Evolutionary conservation across 2,329 filamentous ascomycete species (phyloP).

Genomic region (Neofusicoccum cordaticola): DNA sequence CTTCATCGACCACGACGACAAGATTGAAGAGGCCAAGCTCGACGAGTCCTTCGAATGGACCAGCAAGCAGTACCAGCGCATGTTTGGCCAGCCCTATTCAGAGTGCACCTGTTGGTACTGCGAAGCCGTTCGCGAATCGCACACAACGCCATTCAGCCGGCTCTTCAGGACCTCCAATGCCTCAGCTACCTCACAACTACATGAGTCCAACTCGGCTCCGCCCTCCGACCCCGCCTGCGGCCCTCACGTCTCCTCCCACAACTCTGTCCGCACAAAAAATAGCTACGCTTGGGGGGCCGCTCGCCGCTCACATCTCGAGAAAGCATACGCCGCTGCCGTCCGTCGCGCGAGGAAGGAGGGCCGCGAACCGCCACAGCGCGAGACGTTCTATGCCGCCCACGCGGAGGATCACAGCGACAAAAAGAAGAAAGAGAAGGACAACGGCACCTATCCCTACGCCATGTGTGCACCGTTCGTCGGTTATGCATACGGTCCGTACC

Average conservation of each 20-base stretch:
- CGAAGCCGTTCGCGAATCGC: conserved; percentile 63
- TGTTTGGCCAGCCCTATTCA: conserved; percentile 65
- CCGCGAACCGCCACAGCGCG: conserved; percentile 22
- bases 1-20: conserved; percentile 82
- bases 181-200: conserved; percentile 47
- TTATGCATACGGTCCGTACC: conserved; percentile 46
- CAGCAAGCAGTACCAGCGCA: conserved; percentile 64
- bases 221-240: neutral
- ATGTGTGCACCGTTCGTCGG: conserved; percentile 43
- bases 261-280: conserved; percentile 52
- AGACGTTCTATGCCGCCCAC: neutral
- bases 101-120: conserved; percentile 85
- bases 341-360: conserved; percentile 35
- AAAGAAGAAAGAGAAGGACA: neutral
- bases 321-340: conserved; percentile 4
- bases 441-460: neutral
- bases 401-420: conserved; percentile 15
- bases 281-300: neutral
- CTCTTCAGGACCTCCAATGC: conserved; percentile 46
- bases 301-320: conserved; percentile 12
- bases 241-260: conserved; percentile 70
- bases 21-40: conserved; percentile 67
- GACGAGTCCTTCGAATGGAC: conserved; percentile 70
- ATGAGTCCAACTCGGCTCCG: conserved; percentile 40
- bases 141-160: conserved; percentile 49